Percentiles rank a stretch among this genome's conserved stretches.
Evolutionary conservation across 179 eudicot species (phyloP).

Genomic region (Heliamphora pulchella): DNA sequence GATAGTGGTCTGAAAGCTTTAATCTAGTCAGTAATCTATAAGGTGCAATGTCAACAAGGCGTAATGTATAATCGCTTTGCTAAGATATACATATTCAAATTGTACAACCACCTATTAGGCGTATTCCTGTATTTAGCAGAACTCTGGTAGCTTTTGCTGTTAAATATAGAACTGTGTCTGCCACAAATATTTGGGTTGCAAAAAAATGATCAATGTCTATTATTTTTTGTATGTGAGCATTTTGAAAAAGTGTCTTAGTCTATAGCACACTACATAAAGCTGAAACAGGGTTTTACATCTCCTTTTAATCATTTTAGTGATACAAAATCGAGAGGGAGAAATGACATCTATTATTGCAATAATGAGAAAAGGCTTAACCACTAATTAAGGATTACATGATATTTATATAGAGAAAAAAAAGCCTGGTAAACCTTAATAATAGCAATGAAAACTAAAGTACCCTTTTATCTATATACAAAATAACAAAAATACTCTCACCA

Average conservation of each 20-base stretch:
- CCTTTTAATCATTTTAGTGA: neutral
- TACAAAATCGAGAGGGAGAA: too few species aligned
- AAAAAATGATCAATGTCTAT: neutral
- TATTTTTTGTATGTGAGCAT: neutral
- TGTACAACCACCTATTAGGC: neutral
- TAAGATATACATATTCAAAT: constrained; percentile 1
- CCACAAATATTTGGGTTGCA: constrained; percentile 1
- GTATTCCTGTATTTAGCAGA: neutral
- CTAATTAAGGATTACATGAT: too few species aligned
- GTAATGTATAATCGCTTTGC: neutral
- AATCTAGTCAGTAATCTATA: neutral
- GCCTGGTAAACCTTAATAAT: too few species aligned
- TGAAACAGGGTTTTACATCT: neutral
- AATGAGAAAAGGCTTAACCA: too few species aligned
- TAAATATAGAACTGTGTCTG: neutral
- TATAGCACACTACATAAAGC: neutral
- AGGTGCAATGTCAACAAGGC: neutral
- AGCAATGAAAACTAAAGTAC: too few species aligned
- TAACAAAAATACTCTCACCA: too few species aligned
- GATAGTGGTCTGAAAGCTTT: neutral
- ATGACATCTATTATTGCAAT: too few species aligned
- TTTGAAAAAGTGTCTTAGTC: neutral
- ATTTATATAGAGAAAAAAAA: too few species aligned
- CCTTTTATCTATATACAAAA: too few species aligned
- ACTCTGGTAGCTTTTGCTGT: neutral